Percentiles rank a stretch among this genome's conserved stretches.
phyloP scores from a whole-genome alignment of 441 rosid species.

The Gossypium aridum region DNA sequence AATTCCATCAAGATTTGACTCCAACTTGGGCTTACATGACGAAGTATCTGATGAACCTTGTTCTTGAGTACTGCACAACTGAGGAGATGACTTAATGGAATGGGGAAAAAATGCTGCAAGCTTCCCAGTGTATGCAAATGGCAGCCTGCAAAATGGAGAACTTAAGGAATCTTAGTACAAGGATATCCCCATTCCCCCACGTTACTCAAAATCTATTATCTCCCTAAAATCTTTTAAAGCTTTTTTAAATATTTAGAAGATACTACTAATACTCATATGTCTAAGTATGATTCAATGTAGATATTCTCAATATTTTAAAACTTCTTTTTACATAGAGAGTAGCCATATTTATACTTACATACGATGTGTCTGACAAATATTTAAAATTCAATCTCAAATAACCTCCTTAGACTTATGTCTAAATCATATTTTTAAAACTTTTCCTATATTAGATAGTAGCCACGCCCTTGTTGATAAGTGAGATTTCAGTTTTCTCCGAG shows the following conservation, averaged over 20 bases:
- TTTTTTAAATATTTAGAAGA: neutral
- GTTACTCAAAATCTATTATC: neutral
- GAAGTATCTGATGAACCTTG: slow-evolving; percentile 8
- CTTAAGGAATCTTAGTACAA: neutral
- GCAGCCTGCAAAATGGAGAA: slow-evolving; percentile 1
- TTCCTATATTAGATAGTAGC: too few relatives aligned
- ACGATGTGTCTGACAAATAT: too few relatives aligned
- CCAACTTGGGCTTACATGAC: slow-evolving; percentile 10
- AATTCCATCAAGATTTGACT: slow-evolving; percentile 11
- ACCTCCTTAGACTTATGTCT: too few relatives aligned
- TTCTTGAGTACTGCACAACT: slow-evolving; percentile 9
- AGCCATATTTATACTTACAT: too few relatives aligned
- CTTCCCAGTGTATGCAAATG: slow-evolving; percentile 7
- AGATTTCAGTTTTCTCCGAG: too few relatives aligned
- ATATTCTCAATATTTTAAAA: neutral
- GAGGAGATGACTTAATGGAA: slow-evolving; percentile 4
- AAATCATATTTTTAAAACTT: too few relatives aligned
- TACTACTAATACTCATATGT: neutral
- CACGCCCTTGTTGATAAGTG: too few relatives aligned
- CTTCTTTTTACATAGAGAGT: neutral
- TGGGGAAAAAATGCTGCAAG: slow-evolving; percentile 8
- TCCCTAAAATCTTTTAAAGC: neutral
- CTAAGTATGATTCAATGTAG: neutral
- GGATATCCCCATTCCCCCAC: neutral
- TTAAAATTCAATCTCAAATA: too few relatives aligned